Base-by-base conservation (phyloP, 768 basidiomycete genomes). In the Dioszegia aurantiaca region DNA sequence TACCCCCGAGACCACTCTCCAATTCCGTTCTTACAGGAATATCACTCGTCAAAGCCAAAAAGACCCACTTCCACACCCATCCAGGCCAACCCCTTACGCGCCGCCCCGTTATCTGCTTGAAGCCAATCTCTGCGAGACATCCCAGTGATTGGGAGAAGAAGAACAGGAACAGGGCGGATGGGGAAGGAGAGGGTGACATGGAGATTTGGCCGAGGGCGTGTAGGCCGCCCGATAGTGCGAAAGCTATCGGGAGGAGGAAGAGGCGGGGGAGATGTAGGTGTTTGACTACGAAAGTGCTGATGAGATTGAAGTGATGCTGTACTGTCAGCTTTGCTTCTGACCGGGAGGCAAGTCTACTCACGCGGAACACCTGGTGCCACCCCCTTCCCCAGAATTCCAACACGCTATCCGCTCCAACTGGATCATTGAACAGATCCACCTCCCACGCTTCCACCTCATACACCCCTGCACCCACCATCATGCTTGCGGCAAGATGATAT, bases 371-470 rank as follows among this genome's bases (percentile, higher is more conserved):
- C 63, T 73, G 70, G 60, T 77, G 75, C 75, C 75, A 77, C 47
- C 75, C 47, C 53, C 59, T 70, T 1, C 75, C 73, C 75, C 75
- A 77, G 33, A 77, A 60, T 21, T 75, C 67, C 36, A 73, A 52
- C 47, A 77, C 40, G 62, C 73, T 75, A 52, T 68, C 69, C 16
- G 67, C 63, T 41, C 23, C 54, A 43, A 63, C 65, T 1, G 73
- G 72, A 26, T 37, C 33, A 43, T 70, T 62, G 36, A 75, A 69
- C 43, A 77, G 30, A 53, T 68, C 64, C 27, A 62, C 46, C 47
- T 70, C 67, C 72, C 72, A 73, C 10, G 56, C 59, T 45, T 70
- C 69, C 9, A 55, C 51, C 46, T 73, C 69, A 49, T 62, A 73
- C 14, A 65, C 23, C 24, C 61, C 63, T 8, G 48, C 44, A 1